Conservation (phyloP, 805 yeast genomes). For the Zygosaccharomyces siamensis region DNA sequence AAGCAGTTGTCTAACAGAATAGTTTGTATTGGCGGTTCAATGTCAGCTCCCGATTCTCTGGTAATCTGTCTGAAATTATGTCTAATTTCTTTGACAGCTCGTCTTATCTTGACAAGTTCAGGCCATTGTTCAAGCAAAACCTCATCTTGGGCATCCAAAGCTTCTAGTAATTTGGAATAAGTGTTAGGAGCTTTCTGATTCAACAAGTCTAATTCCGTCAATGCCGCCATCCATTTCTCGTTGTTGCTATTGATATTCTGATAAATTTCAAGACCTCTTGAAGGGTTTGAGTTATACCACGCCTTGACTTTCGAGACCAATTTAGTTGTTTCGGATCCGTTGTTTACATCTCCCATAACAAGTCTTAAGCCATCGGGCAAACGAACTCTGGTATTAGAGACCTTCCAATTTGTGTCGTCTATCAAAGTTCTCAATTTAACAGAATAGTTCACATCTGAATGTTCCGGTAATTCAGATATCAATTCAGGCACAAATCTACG, state of each 20-base stretch:
- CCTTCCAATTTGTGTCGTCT: slow-evolving; percentile 54
- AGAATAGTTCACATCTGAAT: slow-evolving; percentile 26
- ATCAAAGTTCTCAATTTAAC: slow-evolving; percentile 36
- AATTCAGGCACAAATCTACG: slow-evolving; percentile 62
- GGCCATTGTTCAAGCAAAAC: slow-evolving; percentile 9
- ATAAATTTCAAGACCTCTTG: slow-evolving; percentile 50
- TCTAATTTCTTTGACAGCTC: slow-evolving; percentile 50
- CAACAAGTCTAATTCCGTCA: slow-evolving; percentile 40
- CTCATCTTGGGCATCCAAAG: slow-evolving; percentile 14
- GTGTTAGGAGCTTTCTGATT: slow-evolving; percentile 29
- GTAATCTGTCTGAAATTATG: slow-evolving; percentile 57
- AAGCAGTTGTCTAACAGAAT: slow-evolving; percentile 54
- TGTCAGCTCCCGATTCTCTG: slow-evolving; percentile 64
- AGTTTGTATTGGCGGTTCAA: slow-evolving; percentile 82
- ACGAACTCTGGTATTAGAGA: slow-evolving; percentile 47
- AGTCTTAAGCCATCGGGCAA: slow-evolving; percentile 67
- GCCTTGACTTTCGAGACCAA: slow-evolving; percentile 67
- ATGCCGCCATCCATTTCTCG: slow-evolving; percentile 45
- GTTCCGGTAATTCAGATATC: slow-evolving; percentile 38
- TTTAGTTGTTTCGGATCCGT: slow-evolving; percentile 93
- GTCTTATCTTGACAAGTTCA: slow-evolving; percentile 35
- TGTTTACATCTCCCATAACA: slow-evolving; percentile 88
- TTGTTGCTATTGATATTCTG: slow-evolving; percentile 54
- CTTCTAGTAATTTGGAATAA: slow-evolving; percentile 35
- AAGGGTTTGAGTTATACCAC: slow-evolving; percentile 60